phyloP scores from a whole-genome alignment of 345 rosid genomes.

The Aquilaria malaccensis region DNA sequence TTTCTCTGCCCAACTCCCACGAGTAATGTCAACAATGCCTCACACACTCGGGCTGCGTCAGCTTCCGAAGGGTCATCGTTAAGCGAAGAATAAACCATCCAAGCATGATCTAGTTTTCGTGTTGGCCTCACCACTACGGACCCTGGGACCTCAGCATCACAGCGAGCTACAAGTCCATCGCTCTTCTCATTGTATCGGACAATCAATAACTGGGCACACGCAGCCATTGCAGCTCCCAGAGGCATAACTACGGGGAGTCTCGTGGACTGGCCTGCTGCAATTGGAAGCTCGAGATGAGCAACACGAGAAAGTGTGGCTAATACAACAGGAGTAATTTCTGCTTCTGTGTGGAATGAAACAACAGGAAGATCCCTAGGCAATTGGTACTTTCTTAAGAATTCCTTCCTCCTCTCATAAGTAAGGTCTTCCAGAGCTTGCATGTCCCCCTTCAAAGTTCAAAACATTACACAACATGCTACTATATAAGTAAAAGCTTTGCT shows the following conservation, averaged over 20 bases:
- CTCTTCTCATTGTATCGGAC: slow-evolving; percentile 83
- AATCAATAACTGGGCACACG: slow-evolving; percentile 87
- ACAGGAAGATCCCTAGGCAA: slow-evolving; percentile 75
- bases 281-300: slow-evolving; percentile 85
- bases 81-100: slow-evolving; percentile 95
- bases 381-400: slow-evolving; percentile 63
- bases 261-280: slow-evolving; percentile 37
- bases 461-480: not conserved
- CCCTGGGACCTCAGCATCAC: slow-evolving; percentile 97
- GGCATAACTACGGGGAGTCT: slow-evolving; percentile 85
- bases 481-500: slow-evolving; percentile 1
- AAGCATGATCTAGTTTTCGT: slow-evolving; percentile 84
- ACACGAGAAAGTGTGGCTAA: slow-evolving; percentile 76
- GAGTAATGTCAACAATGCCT: slow-evolving; percentile 78
- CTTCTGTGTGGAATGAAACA: slow-evolving; percentile 90
- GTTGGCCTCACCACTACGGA: slow-evolving; percentile 76
- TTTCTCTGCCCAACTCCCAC: slow-evolving; percentile 65
- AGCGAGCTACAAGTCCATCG: slow-evolving; percentile 79
- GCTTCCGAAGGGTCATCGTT: slow-evolving; percentile 61
- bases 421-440: slow-evolving; percentile 91
- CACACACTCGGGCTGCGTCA: slow-evolving; percentile 85
- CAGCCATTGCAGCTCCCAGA: slow-evolving; percentile 95
- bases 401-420: slow-evolving; percentile 80
- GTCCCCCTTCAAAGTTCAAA: slow-evolving; percentile 55
- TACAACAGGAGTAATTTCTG: slow-evolving; percentile 74